A percentile compares a stretch with the other conserved stretches of the same genome.
Conservation (phyloP, 164 flowering plant species). For the Dillenia turbinata region DNA sequence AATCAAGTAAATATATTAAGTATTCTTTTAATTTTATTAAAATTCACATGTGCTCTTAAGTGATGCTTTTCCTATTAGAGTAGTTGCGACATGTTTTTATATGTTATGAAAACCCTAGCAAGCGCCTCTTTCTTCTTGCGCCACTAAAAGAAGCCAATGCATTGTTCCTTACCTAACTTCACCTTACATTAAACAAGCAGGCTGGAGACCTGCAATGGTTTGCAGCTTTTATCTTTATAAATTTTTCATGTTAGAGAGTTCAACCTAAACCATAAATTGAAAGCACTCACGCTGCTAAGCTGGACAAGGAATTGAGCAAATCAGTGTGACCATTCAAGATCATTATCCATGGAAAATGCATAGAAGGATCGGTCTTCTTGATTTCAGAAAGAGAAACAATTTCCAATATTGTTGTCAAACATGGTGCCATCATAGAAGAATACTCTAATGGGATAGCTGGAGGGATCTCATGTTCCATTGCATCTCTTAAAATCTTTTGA, state of each 20-base stretch:
- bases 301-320: constrained; percentile 61
- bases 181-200: too few species aligned
- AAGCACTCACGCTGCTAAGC: constrained; percentile 37
- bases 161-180: too few species aligned
- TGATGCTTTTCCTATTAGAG: too few species aligned
- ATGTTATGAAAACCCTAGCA: too few species aligned
- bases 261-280: constrained; percentile 60
- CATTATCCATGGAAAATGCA: constrained; percentile 58
- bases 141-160: too few species aligned
- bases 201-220: neutral
- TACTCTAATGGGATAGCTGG: constrained; percentile 78
- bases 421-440: constrained; percentile 62
- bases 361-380: constrained; percentile 79
- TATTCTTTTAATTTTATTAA: too few species aligned
- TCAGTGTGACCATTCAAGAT: constrained; percentile 64
- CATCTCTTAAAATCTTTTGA: constrained; percentile 80
- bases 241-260: constrained; percentile 76
- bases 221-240: constrained; percentile 5
- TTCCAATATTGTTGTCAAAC: constrained; percentile 63
- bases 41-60: too few species aligned
- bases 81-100: too few species aligned
- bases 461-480: constrained; percentile 77
- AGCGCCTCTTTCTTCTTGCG: too few species aligned
- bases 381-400: constrained; percentile 92
- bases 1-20: too few species aligned